Evolutionary conservation across 1,284 basidiomycete species (phyloP).

Genomic region (Ustilago xerochloae): DNA sequence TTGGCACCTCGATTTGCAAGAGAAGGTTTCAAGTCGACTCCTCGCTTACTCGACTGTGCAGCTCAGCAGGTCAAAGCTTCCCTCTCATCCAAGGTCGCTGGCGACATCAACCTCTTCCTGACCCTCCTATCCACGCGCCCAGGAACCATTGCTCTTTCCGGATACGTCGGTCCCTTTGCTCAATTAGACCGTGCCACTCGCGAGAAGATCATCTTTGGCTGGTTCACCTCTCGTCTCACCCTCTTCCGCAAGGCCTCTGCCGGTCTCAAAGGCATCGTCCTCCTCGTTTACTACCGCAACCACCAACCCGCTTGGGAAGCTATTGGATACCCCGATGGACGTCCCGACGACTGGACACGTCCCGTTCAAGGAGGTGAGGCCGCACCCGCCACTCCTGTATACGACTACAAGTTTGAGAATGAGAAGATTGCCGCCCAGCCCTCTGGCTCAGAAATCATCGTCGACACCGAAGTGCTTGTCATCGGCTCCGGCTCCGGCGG

Average conservation of each 20-base stretch:
- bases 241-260: slow-evolving; percentile 61
- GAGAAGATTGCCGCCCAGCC: slow-evolving; percentile 55
- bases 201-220: slow-evolving; percentile 46
- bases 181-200: slow-evolving; percentile 44
- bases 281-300: slow-evolving; percentile 63
- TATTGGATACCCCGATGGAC: slow-evolving; percentile 63
- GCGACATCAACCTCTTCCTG: slow-evolving; percentile 58
- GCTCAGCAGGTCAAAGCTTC: slow-evolving; percentile 55
- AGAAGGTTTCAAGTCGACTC: slow-evolving; percentile 54
- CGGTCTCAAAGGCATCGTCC: slow-evolving; percentile 57
- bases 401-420: slow-evolving; percentile 64
- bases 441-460: slow-evolving; percentile 47
- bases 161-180: slow-evolving; percentile 60
- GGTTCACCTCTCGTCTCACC: slow-evolving; percentile 55
- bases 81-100: slow-evolving; percentile 47
- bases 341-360: slow-evolving; percentile 56
- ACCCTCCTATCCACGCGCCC: slow-evolving; percentile 55
- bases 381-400: slow-evolving; percentile 29
- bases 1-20: slow-evolving; percentile 51
- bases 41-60: slow-evolving; percentile 55
- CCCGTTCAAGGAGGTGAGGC: slow-evolving; percentile 26
- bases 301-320: slow-evolving; percentile 60
- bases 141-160: slow-evolving; percentile 60
- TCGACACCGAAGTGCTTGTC: slow-evolving; percentile 67
- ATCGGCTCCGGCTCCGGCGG: slow-evolving; percentile 71